Conservation (phyloP, 2,329 filamentous ascomycete genomes). For the Cadophora sp. region DNA sequence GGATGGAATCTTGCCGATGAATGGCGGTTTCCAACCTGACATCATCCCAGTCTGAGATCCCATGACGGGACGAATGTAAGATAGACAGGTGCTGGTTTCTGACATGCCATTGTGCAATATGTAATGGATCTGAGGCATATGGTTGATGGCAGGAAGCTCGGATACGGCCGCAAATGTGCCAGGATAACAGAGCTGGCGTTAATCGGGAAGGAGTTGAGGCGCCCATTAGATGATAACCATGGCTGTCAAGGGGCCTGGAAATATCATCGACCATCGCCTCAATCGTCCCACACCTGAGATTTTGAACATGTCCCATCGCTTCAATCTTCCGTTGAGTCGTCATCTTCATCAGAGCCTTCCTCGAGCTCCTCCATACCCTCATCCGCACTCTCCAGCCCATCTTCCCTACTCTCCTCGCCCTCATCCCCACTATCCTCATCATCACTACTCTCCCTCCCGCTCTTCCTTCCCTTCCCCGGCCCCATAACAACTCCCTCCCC, state of each 20-base stretch:
- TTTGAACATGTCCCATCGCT: neutral
- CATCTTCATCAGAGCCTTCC: conserved; percentile 44
- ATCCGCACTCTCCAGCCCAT: conserved; percentile 42
- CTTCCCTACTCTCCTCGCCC: conserved; percentile 39
- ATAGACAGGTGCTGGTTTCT: conserved; percentile 3
- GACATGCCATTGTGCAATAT: neutral
- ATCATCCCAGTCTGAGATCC: conserved; percentile 29
- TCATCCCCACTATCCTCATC: conserved; percentile 38
- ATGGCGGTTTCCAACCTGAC: conserved; percentile 35
- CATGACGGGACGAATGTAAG: neutral
- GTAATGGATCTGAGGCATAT: neutral
- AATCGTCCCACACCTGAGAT: neutral
- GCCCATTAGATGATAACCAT: conserved; percentile 12
- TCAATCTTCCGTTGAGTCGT: conserved; percentile 32
- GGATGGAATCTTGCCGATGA: conserved; percentile 29
- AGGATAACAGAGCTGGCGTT: conserved; percentile 21
- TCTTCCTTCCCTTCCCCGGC: conserved; percentile 43
- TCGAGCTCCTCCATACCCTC: conserved; percentile 35
- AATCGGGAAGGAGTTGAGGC: conserved; percentile 4
- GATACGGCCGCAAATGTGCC: neutral
- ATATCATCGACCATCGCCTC: neutral
- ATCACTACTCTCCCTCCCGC: conserved; percentile 33
- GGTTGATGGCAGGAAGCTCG: neutral
- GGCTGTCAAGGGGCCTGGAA: conserved; percentile 17
- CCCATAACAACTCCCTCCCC: conserved; percentile 51